These are phyloP conservation scores for Trichoderma reesei DNA, from an alignment of 495 filamentous ascomycete species.

Conservation along the genomic window DNA sequence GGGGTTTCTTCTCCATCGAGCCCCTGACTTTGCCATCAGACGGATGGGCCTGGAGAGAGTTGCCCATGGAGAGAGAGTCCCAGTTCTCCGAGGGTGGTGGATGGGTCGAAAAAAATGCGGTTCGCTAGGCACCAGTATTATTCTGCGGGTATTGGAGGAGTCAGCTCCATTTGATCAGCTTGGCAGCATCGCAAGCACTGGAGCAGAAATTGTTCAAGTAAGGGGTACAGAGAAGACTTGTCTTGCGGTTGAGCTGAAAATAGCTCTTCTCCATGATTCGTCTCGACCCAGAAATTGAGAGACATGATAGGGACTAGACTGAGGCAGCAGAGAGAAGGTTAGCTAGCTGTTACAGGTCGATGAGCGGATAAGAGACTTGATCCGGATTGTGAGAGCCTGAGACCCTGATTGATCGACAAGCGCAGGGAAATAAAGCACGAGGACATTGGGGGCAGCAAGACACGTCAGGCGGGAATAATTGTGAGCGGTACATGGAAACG, in stretches of 20 bases:
- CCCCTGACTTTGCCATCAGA: too few relatives aligned
- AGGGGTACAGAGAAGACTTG: not conserved
- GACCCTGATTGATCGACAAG: not conserved
- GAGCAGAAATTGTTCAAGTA: not conserved
- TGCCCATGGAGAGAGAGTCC: too few relatives aligned
- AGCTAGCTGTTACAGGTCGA: not conserved
- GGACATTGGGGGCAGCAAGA: not conserved
- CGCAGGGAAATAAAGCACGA: not conserved
- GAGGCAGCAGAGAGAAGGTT: not conserved
- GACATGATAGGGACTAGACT: not conserved
- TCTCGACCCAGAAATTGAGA: not conserved
- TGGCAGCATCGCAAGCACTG: not conserved
- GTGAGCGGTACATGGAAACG: not conserved
- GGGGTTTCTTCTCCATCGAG: too few relatives aligned
- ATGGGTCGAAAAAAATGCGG: slow-evolving; percentile 4
- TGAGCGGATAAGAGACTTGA: not conserved
- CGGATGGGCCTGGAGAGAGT: too few relatives aligned
- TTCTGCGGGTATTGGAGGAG: not conserved
- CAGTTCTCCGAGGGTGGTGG: too few relatives aligned
- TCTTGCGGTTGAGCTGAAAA: not conserved
- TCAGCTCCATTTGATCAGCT: not conserved
- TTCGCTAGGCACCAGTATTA: slow-evolving; percentile 3
- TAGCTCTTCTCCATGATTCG: not conserved
- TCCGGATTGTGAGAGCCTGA: not conserved
- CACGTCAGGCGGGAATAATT: not conserved